Percentiles rank a stretch among this genome's conserved stretches.
phyloP scores from a whole-genome alignment of 441 rosid species.

The Populus hybrid region DNA sequence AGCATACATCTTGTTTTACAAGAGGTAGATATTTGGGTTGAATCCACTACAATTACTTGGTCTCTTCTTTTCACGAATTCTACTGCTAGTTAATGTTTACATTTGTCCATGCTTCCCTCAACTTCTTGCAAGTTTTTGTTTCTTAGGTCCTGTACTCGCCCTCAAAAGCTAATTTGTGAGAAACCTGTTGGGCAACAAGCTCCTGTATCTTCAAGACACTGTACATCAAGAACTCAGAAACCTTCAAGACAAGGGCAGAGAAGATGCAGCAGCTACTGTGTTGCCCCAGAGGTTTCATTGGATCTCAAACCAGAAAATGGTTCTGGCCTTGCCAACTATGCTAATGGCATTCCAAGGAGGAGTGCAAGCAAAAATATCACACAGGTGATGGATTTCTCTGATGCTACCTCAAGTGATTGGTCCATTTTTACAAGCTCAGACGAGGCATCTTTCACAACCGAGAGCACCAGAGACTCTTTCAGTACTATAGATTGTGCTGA shows the following conservation, averaged over 20 bases:
- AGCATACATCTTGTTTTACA: constrained; percentile 86
- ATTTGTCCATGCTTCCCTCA: background rate
- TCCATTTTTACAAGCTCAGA: constrained; percentile 88
- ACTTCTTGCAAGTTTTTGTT: constrained; percentile 9
- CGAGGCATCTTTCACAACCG: constrained; percentile 88
- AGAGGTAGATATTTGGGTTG: constrained; percentile 39
- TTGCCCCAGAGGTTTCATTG: constrained; percentile 22
- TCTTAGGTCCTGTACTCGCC: constrained; percentile 70
- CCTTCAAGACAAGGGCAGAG: constrained; percentile 37
- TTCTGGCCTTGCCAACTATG: background rate
- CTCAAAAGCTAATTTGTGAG: constrained; percentile 31
- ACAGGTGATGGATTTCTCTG: constrained; percentile 42
- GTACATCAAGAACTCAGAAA: constrained; percentile 30
- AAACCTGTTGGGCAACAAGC: constrained; percentile 33
- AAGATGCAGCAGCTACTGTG: constrained; percentile 28
- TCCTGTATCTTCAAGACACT: constrained; percentile 28
- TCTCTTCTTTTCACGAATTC: background rate
- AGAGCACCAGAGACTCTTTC: constrained; percentile 81
- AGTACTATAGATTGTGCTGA: constrained; percentile 68
- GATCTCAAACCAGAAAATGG: constrained; percentile 22
- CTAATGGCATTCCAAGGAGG: background rate
- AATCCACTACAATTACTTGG: background rate
- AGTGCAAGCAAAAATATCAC: constrained; percentile 16
- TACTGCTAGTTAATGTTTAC: background rate
- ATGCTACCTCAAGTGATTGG: constrained; percentile 77